Percentiles rank a stretch among this genome's conserved stretches.
These are phyloP conservation scores for Gamsiella multidivaricata DNA, from an alignment of 192 early-diverging fungal species.

Conservation along the genomic window DNA sequence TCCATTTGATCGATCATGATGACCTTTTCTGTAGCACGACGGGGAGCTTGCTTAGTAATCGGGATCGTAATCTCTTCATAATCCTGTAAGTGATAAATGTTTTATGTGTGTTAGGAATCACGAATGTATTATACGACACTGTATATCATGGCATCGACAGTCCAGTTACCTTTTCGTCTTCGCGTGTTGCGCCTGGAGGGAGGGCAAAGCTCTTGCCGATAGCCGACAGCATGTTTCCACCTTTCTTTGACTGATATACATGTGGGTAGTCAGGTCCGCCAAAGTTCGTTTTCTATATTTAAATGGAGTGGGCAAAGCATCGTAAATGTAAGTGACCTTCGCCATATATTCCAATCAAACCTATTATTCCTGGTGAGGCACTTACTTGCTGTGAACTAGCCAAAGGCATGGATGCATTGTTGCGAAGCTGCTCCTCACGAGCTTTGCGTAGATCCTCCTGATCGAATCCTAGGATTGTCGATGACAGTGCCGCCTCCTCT, in stretches of 20 bases:
- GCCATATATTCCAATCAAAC: no score
- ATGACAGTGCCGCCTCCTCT: slow-evolving; percentile 62
- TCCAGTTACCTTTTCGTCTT: slow-evolving; percentile 66
- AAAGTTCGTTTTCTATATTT: slow-evolving; percentile 27
- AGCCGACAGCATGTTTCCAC: slow-evolving; percentile 77
- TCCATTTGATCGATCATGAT: slow-evolving; percentile 80
- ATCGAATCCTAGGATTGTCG: slow-evolving; percentile 76
- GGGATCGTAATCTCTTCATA: slow-evolving; percentile 96
- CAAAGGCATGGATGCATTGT: slow-evolving; percentile 47
- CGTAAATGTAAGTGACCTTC: no score
- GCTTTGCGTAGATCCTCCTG: slow-evolving; percentile 65
- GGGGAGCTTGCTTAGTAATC: slow-evolving; percentile 72
- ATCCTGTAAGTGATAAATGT: slow-evolving; percentile 60
- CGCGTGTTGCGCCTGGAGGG: slow-evolving; percentile 78
- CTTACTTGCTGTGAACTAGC: slow-evolving; percentile 41
- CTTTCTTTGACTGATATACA: slow-evolving; percentile 79
- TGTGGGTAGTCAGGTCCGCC: slow-evolving; percentile 73
- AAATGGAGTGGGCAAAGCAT: neutral
- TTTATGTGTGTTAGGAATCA: neutral
- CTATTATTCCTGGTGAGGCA: neutral
- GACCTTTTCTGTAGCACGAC: slow-evolving; percentile 70
- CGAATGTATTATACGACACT: no score
- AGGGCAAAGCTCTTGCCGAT: slow-evolving; percentile 85
- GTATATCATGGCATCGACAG: neutral
- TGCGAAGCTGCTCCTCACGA: slow-evolving; percentile 71